These are phyloP conservation scores for Aspergillus latus DNA, from an alignment of 2,329 filamentous ascomycete genomes.

Conservation along the genomic window DNA sequence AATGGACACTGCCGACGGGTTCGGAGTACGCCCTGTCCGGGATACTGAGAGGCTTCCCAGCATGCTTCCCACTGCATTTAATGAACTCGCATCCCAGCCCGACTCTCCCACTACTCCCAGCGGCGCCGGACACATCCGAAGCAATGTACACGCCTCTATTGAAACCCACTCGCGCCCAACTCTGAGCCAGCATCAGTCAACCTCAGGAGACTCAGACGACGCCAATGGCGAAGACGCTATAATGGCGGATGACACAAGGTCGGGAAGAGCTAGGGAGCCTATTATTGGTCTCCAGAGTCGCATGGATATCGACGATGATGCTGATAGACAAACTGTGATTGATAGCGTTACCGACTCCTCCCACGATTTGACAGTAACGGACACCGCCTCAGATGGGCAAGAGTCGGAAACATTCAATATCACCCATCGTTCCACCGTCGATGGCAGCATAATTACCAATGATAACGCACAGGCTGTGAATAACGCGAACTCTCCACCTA, in stretches of 20 bases:
- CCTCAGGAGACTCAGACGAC: conserved; percentile 84
- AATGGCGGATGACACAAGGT: conserved; percentile 64
- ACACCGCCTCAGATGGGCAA: conserved; percentile 78
- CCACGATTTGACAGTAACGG: conserved; percentile 72
- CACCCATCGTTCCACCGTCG: conserved; percentile 77
- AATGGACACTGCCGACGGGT: conserved; percentile 69
- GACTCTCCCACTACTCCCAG: conserved; percentile 85
- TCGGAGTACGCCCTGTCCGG: conserved; percentile 73
- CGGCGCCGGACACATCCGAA: conserved; percentile 62
- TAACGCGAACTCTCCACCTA: conserved; percentile 69
- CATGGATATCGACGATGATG: conserved; percentile 85
- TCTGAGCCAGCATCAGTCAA: conserved; percentile 84
- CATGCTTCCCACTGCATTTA: conserved; percentile 70
- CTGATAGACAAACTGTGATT: conserved; percentile 76
- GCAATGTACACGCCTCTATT: conserved; percentile 53
- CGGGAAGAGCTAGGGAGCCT: conserved; percentile 59
- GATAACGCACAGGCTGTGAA: conserved; percentile 62
- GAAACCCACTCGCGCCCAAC: conserved; percentile 72
- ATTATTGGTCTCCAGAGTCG: conserved; percentile 76
- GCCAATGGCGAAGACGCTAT: conserved; percentile 78
- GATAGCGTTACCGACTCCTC: conserved; percentile 66
- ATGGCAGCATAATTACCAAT: conserved; percentile 77
- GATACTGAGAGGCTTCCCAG: conserved; percentile 80
- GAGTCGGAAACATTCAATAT: conserved; percentile 93
- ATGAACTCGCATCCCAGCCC: conserved; percentile 78